phyloP scores from a whole-genome alignment of 108 stramenopile genomes.

The Skeletonema grethae region DNA sequence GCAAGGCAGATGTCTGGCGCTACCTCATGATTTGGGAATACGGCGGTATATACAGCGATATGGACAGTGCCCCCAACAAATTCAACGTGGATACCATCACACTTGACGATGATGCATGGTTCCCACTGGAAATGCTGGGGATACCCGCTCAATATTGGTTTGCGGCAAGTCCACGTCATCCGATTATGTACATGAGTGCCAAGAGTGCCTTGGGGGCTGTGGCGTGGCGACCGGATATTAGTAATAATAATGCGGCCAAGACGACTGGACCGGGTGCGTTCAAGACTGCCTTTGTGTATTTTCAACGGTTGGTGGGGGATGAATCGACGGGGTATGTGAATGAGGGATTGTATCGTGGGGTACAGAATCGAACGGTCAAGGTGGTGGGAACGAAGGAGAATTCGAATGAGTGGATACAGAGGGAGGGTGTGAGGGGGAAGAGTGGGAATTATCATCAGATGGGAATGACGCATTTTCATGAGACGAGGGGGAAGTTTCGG shows the following conservation, averaged over 20 bases:
- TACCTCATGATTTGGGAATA: slow-evolving; percentile 57
- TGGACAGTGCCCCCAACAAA: slow-evolving; percentile 53
- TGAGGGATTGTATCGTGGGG: slow-evolving; percentile 24
- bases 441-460: slow-evolving; percentile 6
- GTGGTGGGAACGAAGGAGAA: slow-evolving; percentile 25
- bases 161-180: slow-evolving; percentile 66
- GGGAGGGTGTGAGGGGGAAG: slow-evolving; percentile 14
- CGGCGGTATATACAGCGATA: slow-evolving; percentile 73
- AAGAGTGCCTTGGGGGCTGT: slow-evolving; percentile 23
- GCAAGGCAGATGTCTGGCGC: slow-evolving; percentile 68
- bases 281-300: slow-evolving; percentile 20
- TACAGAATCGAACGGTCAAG: slow-evolving; percentile 16
- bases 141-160: slow-evolving; percentile 65
- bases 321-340: slow-evolving; percentile 11
- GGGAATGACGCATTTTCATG: slow-evolving; percentile 37
- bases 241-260: slow-evolving; percentile 20
- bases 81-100: slow-evolving; percentile 39
- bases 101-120: slow-evolving; percentile 60
- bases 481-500: slow-evolving; percentile 6
- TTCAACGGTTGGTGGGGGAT: slow-evolving; percentile 4
- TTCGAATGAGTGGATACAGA: slow-evolving; percentile 20
- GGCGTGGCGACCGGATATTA: slow-evolving; percentile 9
- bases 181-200: slow-evolving; percentile 55
- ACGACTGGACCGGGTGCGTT: slow-evolving; percentile 37
- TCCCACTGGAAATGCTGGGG: slow-evolving; percentile 53